A percentile compares a stretch with the other conserved stretches of the same genome.
These are phyloP conservation scores for Thermochaetoides thermophila DNA, from an alignment of 495 filamentous ascomycete genomes.

Conservation along the genomic window DNA sequence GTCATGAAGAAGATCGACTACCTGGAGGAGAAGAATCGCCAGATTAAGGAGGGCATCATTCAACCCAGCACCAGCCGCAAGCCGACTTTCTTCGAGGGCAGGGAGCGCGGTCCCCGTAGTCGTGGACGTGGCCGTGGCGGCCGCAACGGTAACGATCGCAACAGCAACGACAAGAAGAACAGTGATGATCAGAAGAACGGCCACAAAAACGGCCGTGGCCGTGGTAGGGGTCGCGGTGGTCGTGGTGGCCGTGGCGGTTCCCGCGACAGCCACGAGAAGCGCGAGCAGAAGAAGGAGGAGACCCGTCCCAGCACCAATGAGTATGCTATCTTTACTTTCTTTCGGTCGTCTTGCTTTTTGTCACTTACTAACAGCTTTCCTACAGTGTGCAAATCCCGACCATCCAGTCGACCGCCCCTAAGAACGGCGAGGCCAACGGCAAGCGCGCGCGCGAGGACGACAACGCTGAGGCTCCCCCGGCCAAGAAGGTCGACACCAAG, in stretches of 20 bases:
- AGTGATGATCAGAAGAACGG: constrained; percentile 57
- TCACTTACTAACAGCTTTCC: constrained; percentile 10
- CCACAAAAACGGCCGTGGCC: constrained; percentile 36
- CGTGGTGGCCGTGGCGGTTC: constrained; percentile 27
- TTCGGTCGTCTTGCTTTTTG: not conserved
- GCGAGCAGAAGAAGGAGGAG: constrained; percentile 15
- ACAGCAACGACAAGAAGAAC: constrained; percentile 36
- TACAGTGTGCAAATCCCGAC: constrained; percentile 12
- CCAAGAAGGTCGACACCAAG: constrained; percentile 39
- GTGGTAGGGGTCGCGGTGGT: constrained; percentile 28
- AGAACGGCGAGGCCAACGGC: constrained; percentile 21
- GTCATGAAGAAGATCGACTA: constrained; percentile 86
- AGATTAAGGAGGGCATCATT: constrained; percentile 60
- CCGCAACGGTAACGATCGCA: constrained; percentile 12
- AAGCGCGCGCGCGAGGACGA: constrained; percentile 34
- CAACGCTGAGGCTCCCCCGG: constrained; percentile 17
- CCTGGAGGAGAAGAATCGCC: constrained; percentile 55
- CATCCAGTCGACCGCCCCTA: constrained; percentile 15
- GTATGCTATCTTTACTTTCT: constrained; percentile 6
- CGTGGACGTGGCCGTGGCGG: constrained; percentile 26
- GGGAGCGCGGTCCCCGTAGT: constrained; percentile 15
- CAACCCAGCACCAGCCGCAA: constrained; percentile 28
- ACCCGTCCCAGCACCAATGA: constrained; percentile 11
- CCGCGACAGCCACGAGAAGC: constrained; percentile 15
- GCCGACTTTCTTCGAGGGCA: constrained; percentile 23